A percentile compares a stretch with the other conserved stretches of the same genome.
These are phyloP conservation scores for Penicillium macrosclerotiorum DNA, from an alignment of 495 filamentous ascomycete species.

Conservation along the genomic window DNA sequence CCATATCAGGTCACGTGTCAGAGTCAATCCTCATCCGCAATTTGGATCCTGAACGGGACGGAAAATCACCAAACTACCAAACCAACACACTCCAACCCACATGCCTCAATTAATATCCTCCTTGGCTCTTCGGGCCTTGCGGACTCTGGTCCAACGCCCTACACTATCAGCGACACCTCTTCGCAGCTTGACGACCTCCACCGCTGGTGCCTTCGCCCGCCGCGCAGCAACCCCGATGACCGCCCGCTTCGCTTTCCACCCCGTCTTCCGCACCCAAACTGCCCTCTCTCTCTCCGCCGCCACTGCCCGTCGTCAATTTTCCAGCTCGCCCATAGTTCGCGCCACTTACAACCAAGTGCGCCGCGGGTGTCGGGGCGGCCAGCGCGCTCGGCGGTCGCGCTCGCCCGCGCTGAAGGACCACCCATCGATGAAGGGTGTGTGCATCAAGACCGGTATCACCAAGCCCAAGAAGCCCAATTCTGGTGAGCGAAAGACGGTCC, in stretches of 20 bases:
- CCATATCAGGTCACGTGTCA: constrained; percentile 24
- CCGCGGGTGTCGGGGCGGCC: constrained; percentile 70
- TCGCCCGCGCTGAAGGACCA: constrained; percentile 79
- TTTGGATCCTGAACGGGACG: constrained; percentile 5
- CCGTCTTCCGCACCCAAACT: constrained; percentile 34
- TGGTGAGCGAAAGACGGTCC: constrained; percentile 86
- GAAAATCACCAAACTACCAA: constrained; percentile 3
- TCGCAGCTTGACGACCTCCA: constrained; percentile 21
- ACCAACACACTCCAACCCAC: constrained; percentile 17
- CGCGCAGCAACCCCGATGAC: constrained; percentile 16
- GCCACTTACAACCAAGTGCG: constrained; percentile 56
- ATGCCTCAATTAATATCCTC: constrained; percentile 40
- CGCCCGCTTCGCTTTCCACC: constrained; percentile 32
- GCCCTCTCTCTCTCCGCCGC: constrained; percentile 15
- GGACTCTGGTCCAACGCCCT: constrained; percentile 38
- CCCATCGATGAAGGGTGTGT: constrained; percentile 90
- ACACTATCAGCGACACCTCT: constrained; percentile 13
- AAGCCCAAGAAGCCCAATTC: constrained; percentile 99
- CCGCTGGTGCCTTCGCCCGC: constrained; percentile 8
- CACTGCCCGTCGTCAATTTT: constrained; percentile 38
- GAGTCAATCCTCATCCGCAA: constrained; percentile 9
- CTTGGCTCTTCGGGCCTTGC: constrained; percentile 37
- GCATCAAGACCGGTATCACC: constrained; percentile 84
- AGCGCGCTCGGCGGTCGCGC: constrained; percentile 74
- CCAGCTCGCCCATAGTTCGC: constrained; percentile 37